A percentile compares a stretch with the other conserved stretches of the same genome.
Conservation (phyloP, 2,329 filamentous ascomycete genomes). For the Rhinocladiella mackenziei region DNA sequence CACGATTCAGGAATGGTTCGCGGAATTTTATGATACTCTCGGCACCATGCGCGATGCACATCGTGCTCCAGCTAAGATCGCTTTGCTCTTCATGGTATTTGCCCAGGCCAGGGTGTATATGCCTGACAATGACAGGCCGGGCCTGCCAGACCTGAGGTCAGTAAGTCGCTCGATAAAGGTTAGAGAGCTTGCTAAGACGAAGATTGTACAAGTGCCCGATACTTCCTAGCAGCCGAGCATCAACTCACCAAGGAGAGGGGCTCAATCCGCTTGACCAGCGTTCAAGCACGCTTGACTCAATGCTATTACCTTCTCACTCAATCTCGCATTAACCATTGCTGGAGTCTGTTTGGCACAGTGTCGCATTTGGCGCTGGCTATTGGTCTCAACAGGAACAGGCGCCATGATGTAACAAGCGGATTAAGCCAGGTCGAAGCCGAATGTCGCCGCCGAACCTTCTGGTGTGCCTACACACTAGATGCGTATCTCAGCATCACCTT, state of each 20-base stretch:
- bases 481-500: constrained; percentile 26
- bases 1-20: constrained; percentile 43
- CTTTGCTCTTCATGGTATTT: constrained; percentile 52
- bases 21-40: constrained; percentile 46
- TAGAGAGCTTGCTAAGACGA: constrained; percentile 1
- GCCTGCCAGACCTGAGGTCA: constrained; percentile 20
- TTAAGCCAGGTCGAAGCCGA: constrained; percentile 23
- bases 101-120: constrained; percentile 49
- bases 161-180: constrained; percentile 5
- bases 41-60: constrained; percentile 40
- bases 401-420: constrained; percentile 19
- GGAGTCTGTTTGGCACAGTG: constrained; percentile 46
- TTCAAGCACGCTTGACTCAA: constrained; percentile 43
- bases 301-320: constrained; percentile 45
- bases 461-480: constrained; percentile 29
- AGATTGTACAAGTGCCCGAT: constrained; percentile 20
- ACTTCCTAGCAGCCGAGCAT: constrained; percentile 28
- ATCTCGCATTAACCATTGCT: constrained; percentile 48
- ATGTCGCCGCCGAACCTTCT: constrained; percentile 24
- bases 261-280: constrained; percentile 38
- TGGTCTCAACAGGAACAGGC: constrained; percentile 29
- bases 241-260: constrained; percentile 41
- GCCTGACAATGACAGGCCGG: constrained; percentile 28
- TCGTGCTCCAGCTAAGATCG: constrained; percentile 43
- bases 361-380: constrained; percentile 38